Evolutionary conservation across 805 yeast species (phyloP).

Genomic region (Candida xiaguanensis): DNA sequence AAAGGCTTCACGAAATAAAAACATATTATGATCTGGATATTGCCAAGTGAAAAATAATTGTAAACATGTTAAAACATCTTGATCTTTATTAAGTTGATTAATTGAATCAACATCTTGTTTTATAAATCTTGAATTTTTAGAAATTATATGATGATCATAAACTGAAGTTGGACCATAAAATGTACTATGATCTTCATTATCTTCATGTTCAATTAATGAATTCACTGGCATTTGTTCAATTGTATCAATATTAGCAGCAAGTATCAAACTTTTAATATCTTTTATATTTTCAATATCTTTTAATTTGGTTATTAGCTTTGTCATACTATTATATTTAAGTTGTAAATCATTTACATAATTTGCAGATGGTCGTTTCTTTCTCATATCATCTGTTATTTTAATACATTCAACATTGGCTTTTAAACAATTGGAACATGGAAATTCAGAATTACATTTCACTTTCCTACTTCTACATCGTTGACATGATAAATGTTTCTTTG

Average conservation of each 20-base stretch:
- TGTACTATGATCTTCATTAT: conserved; percentile 25
- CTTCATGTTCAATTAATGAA: conserved; percentile 8
- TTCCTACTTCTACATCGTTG: conserved; percentile 41
- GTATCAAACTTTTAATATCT: conserved; percentile 18
- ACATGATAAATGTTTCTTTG: conserved; percentile 23
- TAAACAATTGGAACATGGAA: conserved; percentile 48
- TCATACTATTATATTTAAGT: conserved; percentile 21
- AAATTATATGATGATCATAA: conserved; percentile 30
- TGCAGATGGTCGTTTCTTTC: conserved; percentile 49
- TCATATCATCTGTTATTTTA: conserved; percentile 44
- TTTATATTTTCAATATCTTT: conserved; percentile 18
- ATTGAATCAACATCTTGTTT: conserved; percentile 16
- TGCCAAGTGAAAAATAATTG: conserved; percentile 58
- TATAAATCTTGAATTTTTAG: conserved; percentile 12
- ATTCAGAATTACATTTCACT: conserved; percentile 47
- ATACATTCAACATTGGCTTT: conserved; percentile 44
- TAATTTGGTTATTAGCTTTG: conserved; percentile 21
- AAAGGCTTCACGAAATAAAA: conserved; percentile 62
- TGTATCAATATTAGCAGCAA: conserved; percentile 16
- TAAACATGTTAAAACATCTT: conserved; percentile 32
- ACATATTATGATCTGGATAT: conserved; percentile 61
- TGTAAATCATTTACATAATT: conserved; percentile 48
- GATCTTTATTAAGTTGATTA: conserved; percentile 29
- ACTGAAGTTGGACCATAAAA: conserved; percentile 47
- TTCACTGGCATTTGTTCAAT: conserved; percentile 1